These are phyloP conservation scores for Alternaria arbusti DNA, from an alignment of 2,329 filamentous ascomycete species.

Conservation along the genomic window DNA sequence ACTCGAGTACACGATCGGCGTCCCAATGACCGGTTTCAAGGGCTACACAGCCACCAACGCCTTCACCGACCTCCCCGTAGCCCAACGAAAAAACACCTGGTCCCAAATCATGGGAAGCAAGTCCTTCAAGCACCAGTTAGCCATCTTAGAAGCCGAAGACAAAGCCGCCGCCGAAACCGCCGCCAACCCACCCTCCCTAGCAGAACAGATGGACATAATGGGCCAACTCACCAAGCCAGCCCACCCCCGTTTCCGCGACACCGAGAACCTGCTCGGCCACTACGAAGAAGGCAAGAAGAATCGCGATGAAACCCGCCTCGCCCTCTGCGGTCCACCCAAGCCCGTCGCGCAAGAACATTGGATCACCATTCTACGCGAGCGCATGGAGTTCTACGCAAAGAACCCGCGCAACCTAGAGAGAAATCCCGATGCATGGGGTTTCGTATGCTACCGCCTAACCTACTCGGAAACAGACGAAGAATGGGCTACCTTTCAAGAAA, in stretches of 20 bases:
- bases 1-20: slow-evolving; percentile 12
- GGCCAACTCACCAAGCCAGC: slow-evolving; percentile 11
- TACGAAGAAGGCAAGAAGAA: slow-evolving; percentile 21
- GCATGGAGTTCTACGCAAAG: slow-evolving; percentile 17
- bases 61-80: slow-evolving; percentile 5
- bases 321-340: slow-evolving; percentile 15
- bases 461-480: slow-evolving; percentile 22
- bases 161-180: not conserved
- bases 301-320: slow-evolving; percentile 13
- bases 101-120: slow-evolving; percentile 9
- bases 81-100: slow-evolving; percentile 2
- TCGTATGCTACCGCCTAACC: slow-evolving; percentile 26
- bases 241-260: slow-evolving; percentile 14
- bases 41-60: slow-evolving; percentile 8
- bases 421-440: slow-evolving; percentile 20
- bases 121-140: slow-evolving; percentile 6
- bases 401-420: slow-evolving; percentile 6
- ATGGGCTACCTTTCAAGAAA: slow-evolving; percentile 21
- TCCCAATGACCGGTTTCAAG: slow-evolving; percentile 27
- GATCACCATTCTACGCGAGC: slow-evolving; percentile 23
- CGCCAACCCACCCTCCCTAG: not conserved
- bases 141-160: slow-evolving; percentile 11
- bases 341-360: slow-evolving; percentile 17
- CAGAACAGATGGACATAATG: not conserved
- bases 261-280: slow-evolving; percentile 14